A percentile compares a stretch with the other conserved stretches of the same genome.
These are phyloP conservation scores for Nakazawaea anatomiae DNA, from an alignment of 805 yeast genomes.

Conservation along the genomic window DNA sequence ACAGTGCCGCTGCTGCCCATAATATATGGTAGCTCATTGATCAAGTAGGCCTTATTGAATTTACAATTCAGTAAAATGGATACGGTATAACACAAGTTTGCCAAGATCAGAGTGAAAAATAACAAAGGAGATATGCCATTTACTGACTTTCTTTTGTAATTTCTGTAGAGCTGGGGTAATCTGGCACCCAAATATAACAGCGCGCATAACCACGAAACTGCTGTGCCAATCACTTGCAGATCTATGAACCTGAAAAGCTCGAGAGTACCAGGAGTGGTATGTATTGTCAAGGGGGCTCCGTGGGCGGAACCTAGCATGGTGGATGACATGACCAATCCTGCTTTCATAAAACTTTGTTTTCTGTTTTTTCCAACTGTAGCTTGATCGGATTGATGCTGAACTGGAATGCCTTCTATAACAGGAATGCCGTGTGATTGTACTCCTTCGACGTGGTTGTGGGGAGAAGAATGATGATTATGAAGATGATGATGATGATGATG, in stretches of 20 bases:
- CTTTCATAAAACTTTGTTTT: neutral
- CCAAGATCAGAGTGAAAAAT: constrained; percentile 72
- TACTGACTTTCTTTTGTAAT: constrained; percentile 73
- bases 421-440: neutral
- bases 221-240: constrained; percentile 29
- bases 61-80: constrained; percentile 67
- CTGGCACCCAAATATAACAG: constrained; percentile 70
- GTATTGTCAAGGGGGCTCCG: neutral
- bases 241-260: neutral
- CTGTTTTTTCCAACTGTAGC: neutral
- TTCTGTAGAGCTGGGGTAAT: constrained; percentile 78
- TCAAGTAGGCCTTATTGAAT: constrained; percentile 44
- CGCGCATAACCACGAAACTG: constrained; percentile 78
- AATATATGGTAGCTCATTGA: constrained; percentile 73
- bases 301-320: constrained; percentile 1
- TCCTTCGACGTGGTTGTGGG: no score
- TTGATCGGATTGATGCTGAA: neutral
- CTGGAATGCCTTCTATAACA: constrained; percentile 1
- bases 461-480: neutral
- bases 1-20: constrained; percentile 86
- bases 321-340: neutral
- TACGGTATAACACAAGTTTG: constrained; percentile 70
- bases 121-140: constrained; percentile 79
- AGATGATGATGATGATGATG: constrained; percentile 3
- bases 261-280: neutral